Evolutionary conservation across 441 rosid genomes (phyloP).

Genomic region (Gossypium armourianum): DNA sequence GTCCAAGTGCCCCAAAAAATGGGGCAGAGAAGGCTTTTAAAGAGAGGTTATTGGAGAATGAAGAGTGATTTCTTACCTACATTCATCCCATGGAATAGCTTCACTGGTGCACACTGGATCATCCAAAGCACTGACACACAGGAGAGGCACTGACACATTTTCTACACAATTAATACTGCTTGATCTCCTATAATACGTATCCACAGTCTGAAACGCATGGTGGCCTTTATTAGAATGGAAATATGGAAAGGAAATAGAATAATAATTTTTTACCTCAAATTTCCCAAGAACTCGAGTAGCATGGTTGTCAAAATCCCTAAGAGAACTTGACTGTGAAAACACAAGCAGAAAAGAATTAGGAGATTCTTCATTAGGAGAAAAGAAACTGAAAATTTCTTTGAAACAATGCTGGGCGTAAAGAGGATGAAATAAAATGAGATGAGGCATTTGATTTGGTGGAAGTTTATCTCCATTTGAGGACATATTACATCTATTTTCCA

Average conservation of each 20-base stretch:
- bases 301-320: slow-evolving; percentile 62
- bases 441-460: background rate
- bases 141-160: slow-evolving; percentile 61
- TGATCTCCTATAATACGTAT: slow-evolving; percentile 64
- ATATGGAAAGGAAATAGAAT: slow-evolving; percentile 6
- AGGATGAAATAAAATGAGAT: background rate
- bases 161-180: slow-evolving; percentile 53
- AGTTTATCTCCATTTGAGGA: background rate
- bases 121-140: slow-evolving; percentile 76
- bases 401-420: background rate
- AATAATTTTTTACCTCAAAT: slow-evolving; percentile 47
- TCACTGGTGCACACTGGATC: slow-evolving; percentile 84
- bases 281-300: slow-evolving; percentile 69
- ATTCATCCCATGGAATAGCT: slow-evolving; percentile 93
- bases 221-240: slow-evolving; percentile 6
- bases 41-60: background rate
- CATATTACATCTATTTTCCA: background rate
- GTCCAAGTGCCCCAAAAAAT: background rate
- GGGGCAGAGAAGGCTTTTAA: background rate
- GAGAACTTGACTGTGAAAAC: slow-evolving; percentile 53
- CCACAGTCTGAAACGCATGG: slow-evolving; percentile 55
- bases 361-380: background rate
- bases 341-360: slow-evolving; percentile 14
- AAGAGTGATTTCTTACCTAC: slow-evolving; percentile 39
- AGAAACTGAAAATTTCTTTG: background rate